Evolutionary conservation across 768 basidiomycete species (phyloP).

Genomic region (Melanogaster broomeanus): DNA sequence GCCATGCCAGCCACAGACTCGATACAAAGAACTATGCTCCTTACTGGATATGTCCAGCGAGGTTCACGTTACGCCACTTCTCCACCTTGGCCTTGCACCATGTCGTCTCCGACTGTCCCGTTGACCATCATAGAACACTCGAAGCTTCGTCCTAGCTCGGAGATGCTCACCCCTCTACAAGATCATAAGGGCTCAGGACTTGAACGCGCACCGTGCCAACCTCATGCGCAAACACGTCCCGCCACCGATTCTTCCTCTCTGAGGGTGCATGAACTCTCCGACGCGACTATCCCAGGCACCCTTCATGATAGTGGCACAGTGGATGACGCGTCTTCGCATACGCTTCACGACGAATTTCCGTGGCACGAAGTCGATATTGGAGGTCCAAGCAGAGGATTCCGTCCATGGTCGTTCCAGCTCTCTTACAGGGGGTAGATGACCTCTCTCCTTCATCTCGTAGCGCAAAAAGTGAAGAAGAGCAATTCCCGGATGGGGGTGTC

Average conservation of each 20-base stretch:
- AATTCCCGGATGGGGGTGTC: neutral
- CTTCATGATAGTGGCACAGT: neutral
- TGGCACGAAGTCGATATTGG: constrained; percentile 2
- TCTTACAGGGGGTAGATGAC: constrained; percentile 11
- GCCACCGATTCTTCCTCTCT: constrained; percentile 3
- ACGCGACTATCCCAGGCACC: neutral
- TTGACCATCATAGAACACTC: too few relatives aligned
- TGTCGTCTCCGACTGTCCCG: constrained; percentile 1
- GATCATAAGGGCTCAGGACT: neutral
- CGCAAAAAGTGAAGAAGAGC: neutral
- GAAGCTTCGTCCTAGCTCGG: neutral
- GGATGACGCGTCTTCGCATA: constrained; percentile 14
- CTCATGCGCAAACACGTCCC: neutral
- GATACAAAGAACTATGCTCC: neutral
- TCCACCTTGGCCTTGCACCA: constrained; percentile 5
- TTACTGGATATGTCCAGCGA: neutral
- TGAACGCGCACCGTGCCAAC: neutral
- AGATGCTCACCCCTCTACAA: neutral
- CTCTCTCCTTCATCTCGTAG: constrained; percentile 1
- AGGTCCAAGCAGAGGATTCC: constrained; percentile 11
- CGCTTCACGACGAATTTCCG: constrained; percentile 8
- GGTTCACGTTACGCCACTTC: neutral
- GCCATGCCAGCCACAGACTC: constrained; percentile 10
- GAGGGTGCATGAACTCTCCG: constrained; percentile 3
- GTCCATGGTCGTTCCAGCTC: constrained; percentile 9